Percentiles rank a stretch among this genome's conserved stretches.
Evolutionary conservation across 2,329 filamentous ascomycete species (phyloP).

Genomic region (Monilinia laxa): DNA sequence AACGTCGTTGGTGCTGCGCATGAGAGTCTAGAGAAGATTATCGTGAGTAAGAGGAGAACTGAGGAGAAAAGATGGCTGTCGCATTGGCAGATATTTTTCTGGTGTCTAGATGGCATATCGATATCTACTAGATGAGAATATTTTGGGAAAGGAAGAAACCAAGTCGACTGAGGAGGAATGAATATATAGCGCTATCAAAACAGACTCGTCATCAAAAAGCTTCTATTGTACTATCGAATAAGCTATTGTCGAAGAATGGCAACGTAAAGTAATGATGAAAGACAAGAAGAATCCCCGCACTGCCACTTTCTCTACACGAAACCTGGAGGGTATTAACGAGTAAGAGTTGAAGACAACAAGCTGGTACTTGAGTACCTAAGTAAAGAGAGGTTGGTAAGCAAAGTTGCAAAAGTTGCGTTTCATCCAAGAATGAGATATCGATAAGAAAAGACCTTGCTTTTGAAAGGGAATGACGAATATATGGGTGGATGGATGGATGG

Average conservation of each 20-base stretch:
- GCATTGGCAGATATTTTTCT: constrained; percentile 28
- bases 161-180: not conserved
- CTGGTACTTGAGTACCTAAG: no score
- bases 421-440: no score
- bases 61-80: constrained; percentile 26
- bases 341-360: not conserved
- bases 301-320: not conserved
- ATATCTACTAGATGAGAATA: not conserved
- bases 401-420: no score
- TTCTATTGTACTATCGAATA: constrained; percentile 10
- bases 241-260: constrained; percentile 1
- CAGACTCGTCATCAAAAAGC: constrained; percentile 11
- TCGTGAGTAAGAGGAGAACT: constrained; percentile 32
- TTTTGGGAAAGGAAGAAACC: not conserved
- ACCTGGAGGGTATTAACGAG: constrained; percentile 1
- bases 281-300: constrained; percentile 1
- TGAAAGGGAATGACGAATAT: no score
- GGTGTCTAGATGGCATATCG: constrained; percentile 13
- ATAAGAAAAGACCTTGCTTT: no score
- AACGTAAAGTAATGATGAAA: not conserved
- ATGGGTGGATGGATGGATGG: no score
- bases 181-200: not conserved
- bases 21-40: constrained; percentile 32
- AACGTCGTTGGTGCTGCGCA: constrained; percentile 27
- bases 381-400: no score